Conservation (phyloP, 805 yeast genomes). For the Candida ficus region DNA sequence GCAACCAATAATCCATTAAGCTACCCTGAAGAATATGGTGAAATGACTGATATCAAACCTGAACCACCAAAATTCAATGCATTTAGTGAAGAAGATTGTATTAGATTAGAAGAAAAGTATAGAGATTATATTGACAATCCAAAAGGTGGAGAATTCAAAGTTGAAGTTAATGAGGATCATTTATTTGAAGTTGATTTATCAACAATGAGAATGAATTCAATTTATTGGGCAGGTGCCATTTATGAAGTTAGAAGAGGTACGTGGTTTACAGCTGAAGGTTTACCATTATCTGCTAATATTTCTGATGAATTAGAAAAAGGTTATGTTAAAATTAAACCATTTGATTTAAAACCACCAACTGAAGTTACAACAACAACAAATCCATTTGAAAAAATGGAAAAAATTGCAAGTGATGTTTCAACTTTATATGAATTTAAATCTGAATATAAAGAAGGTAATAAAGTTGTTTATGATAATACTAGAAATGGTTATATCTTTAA, state of each 20-base stretch:
- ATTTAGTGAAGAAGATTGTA: conserved; percentile 60
- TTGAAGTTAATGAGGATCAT: conserved; percentile 69
- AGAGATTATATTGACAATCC: too few relatives aligned
- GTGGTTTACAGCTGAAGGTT: conserved; percentile 65
- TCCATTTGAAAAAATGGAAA: conserved; percentile 10
- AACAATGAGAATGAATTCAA: conserved; percentile 52
- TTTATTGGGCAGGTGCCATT: conserved; percentile 85
- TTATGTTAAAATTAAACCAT: conserved; percentile 38
- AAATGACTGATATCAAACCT: conserved; percentile 42
- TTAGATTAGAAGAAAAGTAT: conserved; percentile 44
- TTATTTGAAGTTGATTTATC: conserved; percentile 66
- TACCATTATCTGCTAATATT: conserved; percentile 46
- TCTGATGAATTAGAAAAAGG: conserved; percentile 58
- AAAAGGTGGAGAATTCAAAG: conserved; percentile 1
- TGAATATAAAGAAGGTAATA: conserved; percentile 29
- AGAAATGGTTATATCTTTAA: conserved; percentile 43
- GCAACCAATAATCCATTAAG: conserved; percentile 73
- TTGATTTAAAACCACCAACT: conserved; percentile 13
- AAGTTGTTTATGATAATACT: conserved; percentile 34
- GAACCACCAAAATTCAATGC: conserved; percentile 46
- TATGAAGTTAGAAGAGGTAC: conserved; percentile 80
- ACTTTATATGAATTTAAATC: conserved; percentile 12
- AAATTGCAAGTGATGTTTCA: conserved; percentile 4
- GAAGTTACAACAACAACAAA: conserved; percentile 8
- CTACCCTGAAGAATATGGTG: conserved; percentile 59